Evolutionary conservation across 1,284 basidiomycete species (phyloP).

Genomic region (Ceratobasidium sp.): DNA sequence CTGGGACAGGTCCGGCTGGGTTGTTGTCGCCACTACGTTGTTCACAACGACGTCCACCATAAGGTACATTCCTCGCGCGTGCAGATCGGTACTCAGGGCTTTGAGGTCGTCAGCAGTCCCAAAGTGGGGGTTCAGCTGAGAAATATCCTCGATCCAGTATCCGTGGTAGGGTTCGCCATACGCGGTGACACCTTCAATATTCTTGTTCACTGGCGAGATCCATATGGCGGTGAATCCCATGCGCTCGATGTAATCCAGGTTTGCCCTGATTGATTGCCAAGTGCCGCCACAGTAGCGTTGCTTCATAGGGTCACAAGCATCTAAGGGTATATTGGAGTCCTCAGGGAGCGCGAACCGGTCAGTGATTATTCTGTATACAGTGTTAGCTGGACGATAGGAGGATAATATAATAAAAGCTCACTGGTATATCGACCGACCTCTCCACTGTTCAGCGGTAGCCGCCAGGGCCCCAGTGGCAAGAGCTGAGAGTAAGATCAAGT

Average conservation of each 20-base stretch:
- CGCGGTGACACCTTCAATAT: conserved; percentile 73
- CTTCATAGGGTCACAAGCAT: conserved; percentile 65
- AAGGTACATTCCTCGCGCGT: conserved; percentile 76
- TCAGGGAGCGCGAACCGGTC: conserved; percentile 76
- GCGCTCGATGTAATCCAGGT: conserved; percentile 80
- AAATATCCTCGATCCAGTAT: conserved; percentile 74
- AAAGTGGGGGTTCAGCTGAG: conserved; percentile 73
- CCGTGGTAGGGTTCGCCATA: conserved; percentile 78
- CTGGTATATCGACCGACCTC: conserved; percentile 48
- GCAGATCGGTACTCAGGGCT: conserved; percentile 69
- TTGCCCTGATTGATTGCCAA: conserved; percentile 77
- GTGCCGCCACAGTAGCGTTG: conserved; percentile 80
- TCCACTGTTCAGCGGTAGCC: conserved; percentile 47
- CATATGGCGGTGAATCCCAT: conserved; percentile 80
- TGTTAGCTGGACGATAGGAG: conserved; percentile 46
- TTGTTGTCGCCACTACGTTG: conserved; percentile 71
- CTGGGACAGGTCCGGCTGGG: conserved; percentile 65
- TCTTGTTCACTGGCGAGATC: conserved; percentile 69
- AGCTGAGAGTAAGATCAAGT: conserved; percentile 13
- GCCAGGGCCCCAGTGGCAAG: conserved; percentile 28
- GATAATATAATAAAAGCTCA: neutral
- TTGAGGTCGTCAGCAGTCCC: conserved; percentile 76
- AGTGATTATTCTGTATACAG: conserved; percentile 67
- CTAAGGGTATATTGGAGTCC: conserved; percentile 61
- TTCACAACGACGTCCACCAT: conserved; percentile 86